These are phyloP conservation scores for Hemerocallis citrina DNA, from an alignment of 106 monocot species.

Conservation along the genomic window DNA sequence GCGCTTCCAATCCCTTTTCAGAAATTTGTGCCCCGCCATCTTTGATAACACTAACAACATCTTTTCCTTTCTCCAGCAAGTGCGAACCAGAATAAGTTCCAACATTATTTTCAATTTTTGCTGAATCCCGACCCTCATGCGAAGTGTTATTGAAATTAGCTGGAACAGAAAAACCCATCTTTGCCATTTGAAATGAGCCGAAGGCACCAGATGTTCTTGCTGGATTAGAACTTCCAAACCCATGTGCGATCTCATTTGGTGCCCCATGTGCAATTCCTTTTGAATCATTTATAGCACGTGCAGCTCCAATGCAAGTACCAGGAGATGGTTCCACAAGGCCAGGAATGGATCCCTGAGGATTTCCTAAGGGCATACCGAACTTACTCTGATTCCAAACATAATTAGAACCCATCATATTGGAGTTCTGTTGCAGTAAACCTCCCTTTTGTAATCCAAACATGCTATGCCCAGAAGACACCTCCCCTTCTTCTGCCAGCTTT, in stretches of 20 bases:
- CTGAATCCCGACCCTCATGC: slow-evolving; percentile 21
- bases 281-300: slow-evolving; percentile 17
- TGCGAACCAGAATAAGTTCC: slow-evolving; percentile 35
- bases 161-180: slow-evolving; percentile 27
- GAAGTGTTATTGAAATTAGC: slow-evolving; percentile 11
- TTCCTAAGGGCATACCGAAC: slow-evolving; percentile 20
- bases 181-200: slow-evolving; percentile 34
- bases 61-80: slow-evolving; percentile 42
- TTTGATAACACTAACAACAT: slow-evolving; percentile 15
- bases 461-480: slow-evolving; percentile 39
- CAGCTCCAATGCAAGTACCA: slow-evolving; percentile 20
- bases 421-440: slow-evolving; percentile 19
- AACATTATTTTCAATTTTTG: slow-evolving; percentile 27
- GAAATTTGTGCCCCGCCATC: slow-evolving; percentile 17
- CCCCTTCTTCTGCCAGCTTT: slow-evolving; percentile 44
- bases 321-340: slow-evolving; percentile 23
- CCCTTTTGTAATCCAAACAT: slow-evolving; percentile 45
- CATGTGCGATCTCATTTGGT: slow-evolving; percentile 19
- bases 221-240: slow-evolving; percentile 27
- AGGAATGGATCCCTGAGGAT: slow-evolving; percentile 36
- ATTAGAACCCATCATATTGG: slow-evolving; percentile 22
- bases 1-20: slow-evolving; percentile 26
- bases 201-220: slow-evolving; percentile 35
- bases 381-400: slow-evolving; percentile 57
- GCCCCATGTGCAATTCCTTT: slow-evolving; percentile 12